These are phyloP conservation scores for Candida ficus DNA, from an alignment of 805 yeast species.

Conservation along the genomic window DNA sequence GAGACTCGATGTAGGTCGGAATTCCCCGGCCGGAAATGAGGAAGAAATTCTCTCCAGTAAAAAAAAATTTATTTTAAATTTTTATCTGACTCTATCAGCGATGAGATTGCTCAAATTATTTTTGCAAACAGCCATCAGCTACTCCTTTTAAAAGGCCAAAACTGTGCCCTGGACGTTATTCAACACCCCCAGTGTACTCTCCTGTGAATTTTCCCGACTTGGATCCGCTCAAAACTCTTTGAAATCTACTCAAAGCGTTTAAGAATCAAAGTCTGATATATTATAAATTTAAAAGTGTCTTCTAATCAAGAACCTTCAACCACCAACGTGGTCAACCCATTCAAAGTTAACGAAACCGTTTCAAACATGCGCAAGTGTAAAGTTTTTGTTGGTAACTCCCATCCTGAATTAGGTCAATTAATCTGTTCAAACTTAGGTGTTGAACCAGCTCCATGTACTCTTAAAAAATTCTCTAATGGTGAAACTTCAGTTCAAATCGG, in stretches of 20 bases:
- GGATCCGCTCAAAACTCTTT: no score
- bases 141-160: background rate
- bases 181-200: no score
- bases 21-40: background rate
- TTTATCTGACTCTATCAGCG: background rate
- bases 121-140: background rate
- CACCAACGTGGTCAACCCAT: constrained; percentile 3
- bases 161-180: background rate
- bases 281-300: constrained; percentile 3
- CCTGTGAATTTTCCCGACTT: background rate
- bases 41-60: background rate
- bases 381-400: constrained; percentile 94
- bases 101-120: background rate
- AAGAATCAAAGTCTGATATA: no score
- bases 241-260: no score
- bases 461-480: constrained; percentile 93
- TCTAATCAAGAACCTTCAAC: background rate
- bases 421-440: constrained; percentile 91
- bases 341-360: background rate
- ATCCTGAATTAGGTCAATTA: constrained; percentile 86
- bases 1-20: no score
- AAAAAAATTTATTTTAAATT: background rate
- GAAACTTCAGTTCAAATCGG: constrained; percentile 97
- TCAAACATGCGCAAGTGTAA: constrained; percentile 87
- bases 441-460: constrained; percentile 87